Evolutionary conservation across 1,284 basidiomycete species (phyloP).

Genomic region (Sphaerobolus stellatus): DNA sequence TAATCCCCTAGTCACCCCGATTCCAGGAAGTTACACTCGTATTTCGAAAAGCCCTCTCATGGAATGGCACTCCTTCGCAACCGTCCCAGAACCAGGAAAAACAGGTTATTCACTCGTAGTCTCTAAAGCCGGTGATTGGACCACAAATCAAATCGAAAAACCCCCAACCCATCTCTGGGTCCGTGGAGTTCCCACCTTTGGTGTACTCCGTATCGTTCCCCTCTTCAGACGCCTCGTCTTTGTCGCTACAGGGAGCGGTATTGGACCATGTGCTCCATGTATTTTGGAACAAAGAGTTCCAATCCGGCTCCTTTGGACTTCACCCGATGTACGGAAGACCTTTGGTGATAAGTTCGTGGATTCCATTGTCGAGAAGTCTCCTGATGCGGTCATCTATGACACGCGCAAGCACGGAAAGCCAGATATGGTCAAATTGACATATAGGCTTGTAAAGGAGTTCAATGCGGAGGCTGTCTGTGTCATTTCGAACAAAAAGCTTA

Average conservation of each 20-base stretch:
- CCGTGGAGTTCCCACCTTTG: slow-evolving; percentile 57
- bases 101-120: slow-evolving; percentile 58
- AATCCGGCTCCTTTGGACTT: slow-evolving; percentile 58
- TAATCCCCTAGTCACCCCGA: slow-evolving; percentile 40
- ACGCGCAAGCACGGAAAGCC: slow-evolving; percentile 59
- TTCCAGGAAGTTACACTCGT: slow-evolving; percentile 54
- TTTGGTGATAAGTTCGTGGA: slow-evolving; percentile 60
- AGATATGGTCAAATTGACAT: slow-evolving; percentile 61
- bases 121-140: slow-evolving; percentile 63
- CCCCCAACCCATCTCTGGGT: slow-evolving; percentile 58
- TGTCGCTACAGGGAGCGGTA: slow-evolving; percentile 44
- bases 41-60: slow-evolving; percentile 52
- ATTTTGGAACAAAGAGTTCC: slow-evolving; percentile 52
- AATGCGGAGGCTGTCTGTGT: slow-evolving; percentile 61
- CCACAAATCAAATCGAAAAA: slow-evolving; percentile 47
- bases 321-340: slow-evolving; percentile 57
- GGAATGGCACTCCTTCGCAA: slow-evolving; percentile 65
- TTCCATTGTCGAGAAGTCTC: slow-evolving; percentile 50
- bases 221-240: slow-evolving; percentile 59
- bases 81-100: slow-evolving; percentile 50
- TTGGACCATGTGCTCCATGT: slow-evolving; percentile 57
- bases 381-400: slow-evolving; percentile 57
- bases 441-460: slow-evolving; percentile 56
- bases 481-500: slow-evolving; percentile 61
- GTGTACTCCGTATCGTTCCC: slow-evolving; percentile 52